phyloP scores from a whole-genome alignment of 140 eudicot genomes.

The Anethum foeniculum region DNA sequence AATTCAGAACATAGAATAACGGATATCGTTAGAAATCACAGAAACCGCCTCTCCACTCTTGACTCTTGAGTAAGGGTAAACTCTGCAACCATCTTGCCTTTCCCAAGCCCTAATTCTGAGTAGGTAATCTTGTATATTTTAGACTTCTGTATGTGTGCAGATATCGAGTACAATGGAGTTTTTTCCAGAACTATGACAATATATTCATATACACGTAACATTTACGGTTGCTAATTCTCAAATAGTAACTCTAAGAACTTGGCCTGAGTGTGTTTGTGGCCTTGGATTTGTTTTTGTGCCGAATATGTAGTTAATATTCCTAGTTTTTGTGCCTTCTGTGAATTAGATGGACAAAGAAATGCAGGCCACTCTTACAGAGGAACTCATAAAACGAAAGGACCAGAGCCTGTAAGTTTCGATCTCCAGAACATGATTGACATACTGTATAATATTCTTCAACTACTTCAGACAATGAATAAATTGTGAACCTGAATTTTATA shows the following conservation, averaged over 20 bases:
- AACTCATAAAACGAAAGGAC: slow-evolving; percentile 47
- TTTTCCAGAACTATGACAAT: background rate
- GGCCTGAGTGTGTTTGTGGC: background rate
- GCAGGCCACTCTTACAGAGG: slow-evolving; percentile 41
- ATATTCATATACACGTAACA: background rate
- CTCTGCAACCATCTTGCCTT: background rate
- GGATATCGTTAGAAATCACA: background rate
- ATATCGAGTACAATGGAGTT: background rate
- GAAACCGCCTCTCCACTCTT: background rate
- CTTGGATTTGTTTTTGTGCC: background rate
- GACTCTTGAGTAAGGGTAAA: background rate
- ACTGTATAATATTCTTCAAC: background rate
- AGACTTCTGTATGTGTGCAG: background rate
- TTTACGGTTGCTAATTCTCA: too few relatives aligned
- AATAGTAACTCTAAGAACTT: background rate
- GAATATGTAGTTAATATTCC: background rate
- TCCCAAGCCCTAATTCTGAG: background rate
- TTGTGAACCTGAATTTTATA: background rate
- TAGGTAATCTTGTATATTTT: background rate
- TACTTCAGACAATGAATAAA: background rate
- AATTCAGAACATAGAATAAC: too few relatives aligned
- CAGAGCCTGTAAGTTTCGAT: slow-evolving; percentile 41
- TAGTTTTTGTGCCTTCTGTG: slow-evolving; percentile 10
- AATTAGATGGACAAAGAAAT: slow-evolving; percentile 40
- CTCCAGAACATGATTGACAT: background rate